Evolutionary conservation across 2,329 filamentous ascomycete species (phyloP).

Genomic region (Chaetomium strumarium): DNA sequence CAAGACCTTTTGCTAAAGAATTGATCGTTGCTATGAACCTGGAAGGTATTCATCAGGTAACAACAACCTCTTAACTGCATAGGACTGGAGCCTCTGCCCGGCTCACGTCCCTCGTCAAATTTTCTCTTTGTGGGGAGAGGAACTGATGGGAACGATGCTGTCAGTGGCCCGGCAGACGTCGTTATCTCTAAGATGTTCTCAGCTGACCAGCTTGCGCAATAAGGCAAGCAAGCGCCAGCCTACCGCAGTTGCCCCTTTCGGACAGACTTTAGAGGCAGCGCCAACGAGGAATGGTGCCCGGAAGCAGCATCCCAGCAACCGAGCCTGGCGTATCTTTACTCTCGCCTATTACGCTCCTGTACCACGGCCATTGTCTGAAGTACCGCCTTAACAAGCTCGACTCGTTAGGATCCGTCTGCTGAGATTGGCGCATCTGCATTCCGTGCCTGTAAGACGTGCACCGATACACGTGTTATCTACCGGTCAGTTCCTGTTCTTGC

Average conservation of each 20-base stretch:
- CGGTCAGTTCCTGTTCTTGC: not conserved
- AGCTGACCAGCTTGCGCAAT: not conserved
- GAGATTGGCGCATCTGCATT: conserved; percentile 8
- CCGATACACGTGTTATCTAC: conserved; percentile 7
- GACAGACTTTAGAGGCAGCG: not conserved
- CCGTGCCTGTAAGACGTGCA: conserved; percentile 9
- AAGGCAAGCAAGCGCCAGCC: conserved; percentile 1
- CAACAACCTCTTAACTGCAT: conserved; percentile 25
- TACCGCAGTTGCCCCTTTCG: conserved; percentile 8
- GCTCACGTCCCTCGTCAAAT: conserved; percentile 4
- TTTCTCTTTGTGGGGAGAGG: conserved; percentile 4
- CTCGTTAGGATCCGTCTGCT: conserved; percentile 2
- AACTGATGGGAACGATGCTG: conserved; percentile 4
- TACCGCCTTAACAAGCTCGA: conserved; percentile 11
- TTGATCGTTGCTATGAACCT: conserved; percentile 15
- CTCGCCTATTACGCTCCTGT: conserved; percentile 13
- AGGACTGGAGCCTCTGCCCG: conserved; percentile 16
- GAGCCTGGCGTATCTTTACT: conserved; percentile 5
- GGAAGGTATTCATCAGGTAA: conserved; percentile 26
- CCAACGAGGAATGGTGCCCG: not conserved
- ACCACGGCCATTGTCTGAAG: conserved; percentile 2
- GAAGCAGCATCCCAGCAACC: not conserved
- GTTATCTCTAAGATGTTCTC: conserved; percentile 4
- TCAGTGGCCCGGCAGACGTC: not conserved
- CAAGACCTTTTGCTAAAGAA: conserved; percentile 16